Conservation (phyloP, 2,329 filamentous ascomycete genomes). For the Epichloe sylvatica region DNA sequence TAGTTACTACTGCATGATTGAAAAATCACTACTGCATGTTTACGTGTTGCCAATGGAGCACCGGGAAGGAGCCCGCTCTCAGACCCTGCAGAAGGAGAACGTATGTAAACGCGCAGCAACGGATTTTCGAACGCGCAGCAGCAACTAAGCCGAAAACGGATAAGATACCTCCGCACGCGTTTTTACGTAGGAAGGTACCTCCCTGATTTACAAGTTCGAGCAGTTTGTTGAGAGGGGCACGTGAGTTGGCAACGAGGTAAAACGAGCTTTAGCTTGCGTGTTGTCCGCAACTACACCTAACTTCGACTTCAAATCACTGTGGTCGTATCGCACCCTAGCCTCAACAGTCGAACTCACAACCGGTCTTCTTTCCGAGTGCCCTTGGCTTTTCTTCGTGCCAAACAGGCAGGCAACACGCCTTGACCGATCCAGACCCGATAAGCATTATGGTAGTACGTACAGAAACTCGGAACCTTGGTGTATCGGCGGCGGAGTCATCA, state of each 20-base stretch:
- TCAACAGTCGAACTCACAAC: neutral
- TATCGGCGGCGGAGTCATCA: neutral
- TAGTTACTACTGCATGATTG: no score
- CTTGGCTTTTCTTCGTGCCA: neutral
- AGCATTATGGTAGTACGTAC: conserved; percentile 22
- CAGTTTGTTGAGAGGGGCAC: no score
- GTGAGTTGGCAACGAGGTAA: no score
- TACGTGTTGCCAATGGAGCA: no score
- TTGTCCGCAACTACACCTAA: neutral
- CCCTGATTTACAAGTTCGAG: no score
- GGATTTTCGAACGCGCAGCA: no score
- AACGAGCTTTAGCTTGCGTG: neutral
- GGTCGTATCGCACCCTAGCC: neutral
- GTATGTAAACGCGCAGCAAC: no score
- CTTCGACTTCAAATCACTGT: neutral
- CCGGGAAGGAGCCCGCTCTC: neutral
- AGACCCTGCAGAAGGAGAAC: neutral
- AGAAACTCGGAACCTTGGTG: neutral
- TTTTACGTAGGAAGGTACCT: no score
- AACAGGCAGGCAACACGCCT: neutral
- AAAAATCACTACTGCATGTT: no score
- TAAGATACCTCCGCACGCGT: no score
- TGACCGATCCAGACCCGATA: neutral
- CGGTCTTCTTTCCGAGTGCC: neutral
- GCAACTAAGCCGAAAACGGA: no score